Base-by-base conservation (phyloP, 306 rosid species). In the Macrotyloma uniflorum region DNA sequence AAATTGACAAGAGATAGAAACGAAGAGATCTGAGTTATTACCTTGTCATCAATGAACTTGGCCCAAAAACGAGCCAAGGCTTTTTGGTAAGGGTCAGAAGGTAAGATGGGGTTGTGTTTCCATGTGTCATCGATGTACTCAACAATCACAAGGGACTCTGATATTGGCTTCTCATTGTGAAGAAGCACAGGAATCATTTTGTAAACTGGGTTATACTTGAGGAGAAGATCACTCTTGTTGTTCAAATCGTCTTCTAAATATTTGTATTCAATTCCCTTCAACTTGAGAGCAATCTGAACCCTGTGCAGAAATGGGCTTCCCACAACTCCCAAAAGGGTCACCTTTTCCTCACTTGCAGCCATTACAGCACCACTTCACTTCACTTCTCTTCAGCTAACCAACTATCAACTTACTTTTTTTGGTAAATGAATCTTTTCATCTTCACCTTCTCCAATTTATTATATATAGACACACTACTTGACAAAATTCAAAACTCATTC, bases 11-110 rank as follows among this genome's bases (percentile, higher is more conserved):
- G 24, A 36, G 42, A 8, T 36, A 7, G 59, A 24, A 57, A 26
- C 26, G 10, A 28, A 15, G 6, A 1, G 30, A 63, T 7, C 6
- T 11, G 4, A 63, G 24, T 28, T 19, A 5, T 46, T 71, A 89
- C 91, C 89, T 89, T 83, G 3, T 86, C 96, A 45, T 91, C 89
- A 0, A 89, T 42, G 82, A 89, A 89, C 23, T 74, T 86, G 7
- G 91, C 85, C 92, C 91, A 91, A 24, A 91, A 91, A 26, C 90
- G 91, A 7, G 87, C 86, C 7, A 49, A 43, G 13, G 94, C 86
- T 79, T 77, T 85, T 3, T 86, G 75, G 22, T 59, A 76, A 6
- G 92, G 90, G 4, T 83, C 42, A n/a, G 49, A 9, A 11, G 94
- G 92, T 43, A 89, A 77, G 53, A 88, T 43, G 22, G 87, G 82